Conservation (phyloP, 2,329 filamentous ascomycete genomes). For the Pseudogymnoascus sp. region DNA sequence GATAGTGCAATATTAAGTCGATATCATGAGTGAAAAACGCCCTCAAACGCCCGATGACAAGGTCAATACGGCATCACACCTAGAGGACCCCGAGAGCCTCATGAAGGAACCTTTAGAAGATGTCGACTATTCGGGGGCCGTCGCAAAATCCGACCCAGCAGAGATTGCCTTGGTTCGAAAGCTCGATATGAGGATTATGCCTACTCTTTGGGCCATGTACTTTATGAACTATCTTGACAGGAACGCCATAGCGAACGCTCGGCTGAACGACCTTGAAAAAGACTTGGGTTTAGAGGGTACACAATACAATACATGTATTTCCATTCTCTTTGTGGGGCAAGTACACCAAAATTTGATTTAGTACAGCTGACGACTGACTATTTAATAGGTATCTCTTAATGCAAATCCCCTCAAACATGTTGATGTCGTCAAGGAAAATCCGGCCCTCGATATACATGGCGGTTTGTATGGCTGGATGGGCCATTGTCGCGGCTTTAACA, state of each 20-base stretch:
- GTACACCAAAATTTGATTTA: constrained; percentile 8
- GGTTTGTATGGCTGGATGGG: constrained; percentile 36
- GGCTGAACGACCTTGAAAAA: constrained; percentile 46
- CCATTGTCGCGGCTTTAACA: constrained; percentile 33
- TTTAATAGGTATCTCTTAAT: constrained; percentile 37
- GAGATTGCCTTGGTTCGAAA: constrained; percentile 35
- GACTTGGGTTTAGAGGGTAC: constrained; percentile 42
- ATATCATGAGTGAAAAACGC: background rate
- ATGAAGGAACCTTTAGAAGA: background rate
- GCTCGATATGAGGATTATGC: constrained; percentile 34
- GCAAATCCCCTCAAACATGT: constrained; percentile 41
- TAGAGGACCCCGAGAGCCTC: constrained; percentile 11
- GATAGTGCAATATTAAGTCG: background rate
- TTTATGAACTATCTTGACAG: constrained; percentile 41
- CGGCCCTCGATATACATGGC: constrained; percentile 28
- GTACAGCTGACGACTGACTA: background rate
- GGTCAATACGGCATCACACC: constrained; percentile 4
- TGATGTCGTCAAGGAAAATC: constrained; percentile 35
- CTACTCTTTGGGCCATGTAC: constrained; percentile 37
- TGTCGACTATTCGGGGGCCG: constrained; percentile 23
- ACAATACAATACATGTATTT: constrained; percentile 44
- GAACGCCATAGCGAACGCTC: constrained; percentile 52
- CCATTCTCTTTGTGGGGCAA: constrained; percentile 46
- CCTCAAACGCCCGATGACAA: constrained; percentile 10
- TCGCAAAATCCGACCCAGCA: constrained; percentile 28